phyloP scores from a whole-genome alignment of 768 basidiomycete genomes.

The Chiua virens region DNA sequence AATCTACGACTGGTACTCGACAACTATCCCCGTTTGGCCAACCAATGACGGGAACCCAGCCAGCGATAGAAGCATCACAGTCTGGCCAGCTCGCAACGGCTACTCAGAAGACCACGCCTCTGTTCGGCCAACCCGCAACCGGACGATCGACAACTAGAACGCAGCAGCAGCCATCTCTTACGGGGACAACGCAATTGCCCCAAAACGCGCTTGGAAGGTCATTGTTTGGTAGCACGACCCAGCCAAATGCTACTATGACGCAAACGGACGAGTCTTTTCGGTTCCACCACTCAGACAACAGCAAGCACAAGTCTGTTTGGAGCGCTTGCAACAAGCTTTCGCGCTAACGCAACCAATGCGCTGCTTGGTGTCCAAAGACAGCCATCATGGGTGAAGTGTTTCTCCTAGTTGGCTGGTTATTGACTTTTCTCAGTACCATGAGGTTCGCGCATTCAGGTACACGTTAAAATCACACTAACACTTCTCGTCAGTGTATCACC shows the following conservation, averaged over 20 bases:
- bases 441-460: constrained; percentile 17
- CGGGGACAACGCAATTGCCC: constrained; percentile 22
- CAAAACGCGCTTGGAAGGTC: constrained; percentile 31
- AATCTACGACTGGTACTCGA: constrained; percentile 20
- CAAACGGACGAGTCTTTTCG: constrained; percentile 21
- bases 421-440: constrained; percentile 19
- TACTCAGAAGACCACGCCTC: no score
- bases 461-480: not conserved
- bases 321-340: constrained; percentile 2
- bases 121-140: constrained; percentile 39
- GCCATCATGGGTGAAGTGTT: constrained; percentile 24
- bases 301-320: constrained; percentile 27
- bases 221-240: constrained; percentile 28
- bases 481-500: constrained; percentile 26
- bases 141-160: constrained; percentile 31
- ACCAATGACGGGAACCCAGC: constrained; percentile 20
- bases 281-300: constrained; percentile 13
- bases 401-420: not conserved
- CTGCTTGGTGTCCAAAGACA: constrained; percentile 34
- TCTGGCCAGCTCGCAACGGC: constrained; percentile 20
- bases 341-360: constrained; percentile 3
- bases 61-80: constrained; percentile 34
- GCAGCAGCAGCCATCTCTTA: constrained; percentile 34
- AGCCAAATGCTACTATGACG: constrained; percentile 11
- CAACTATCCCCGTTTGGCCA: constrained; percentile 35